phyloP scores from a whole-genome alignment of 495 filamentous ascomycete species.

The Clohesyomyces aquaticus region DNA sequence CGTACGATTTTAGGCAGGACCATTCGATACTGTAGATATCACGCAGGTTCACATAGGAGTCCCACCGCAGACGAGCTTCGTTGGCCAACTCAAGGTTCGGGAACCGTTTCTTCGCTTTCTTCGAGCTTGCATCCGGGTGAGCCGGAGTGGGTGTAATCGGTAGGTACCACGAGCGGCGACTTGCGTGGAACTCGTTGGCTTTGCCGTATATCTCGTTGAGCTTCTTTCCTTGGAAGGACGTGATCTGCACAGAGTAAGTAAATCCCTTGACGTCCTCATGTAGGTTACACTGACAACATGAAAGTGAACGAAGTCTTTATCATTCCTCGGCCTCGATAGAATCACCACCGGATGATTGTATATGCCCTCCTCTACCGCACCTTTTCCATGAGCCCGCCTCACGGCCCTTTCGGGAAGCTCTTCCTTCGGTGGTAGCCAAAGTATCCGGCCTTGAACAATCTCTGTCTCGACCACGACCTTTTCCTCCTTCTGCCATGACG shows the following conservation, averaged over 20 bases:
- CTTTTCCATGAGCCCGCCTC: conserved; percentile 35
- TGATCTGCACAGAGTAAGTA: conserved; percentile 30
- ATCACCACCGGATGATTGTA: conserved; percentile 38
- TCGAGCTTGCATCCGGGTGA: conserved; percentile 37
- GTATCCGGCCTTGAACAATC: conserved; percentile 31
- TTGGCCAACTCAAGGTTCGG: conserved; percentile 23
- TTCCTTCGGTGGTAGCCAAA: conserved; percentile 35
- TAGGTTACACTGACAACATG: conserved; percentile 27
- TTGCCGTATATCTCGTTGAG: conserved; percentile 39
- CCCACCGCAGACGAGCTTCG: conserved; percentile 30
- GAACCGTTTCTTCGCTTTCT: conserved; percentile 32
- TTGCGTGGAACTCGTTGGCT: conserved; percentile 35
- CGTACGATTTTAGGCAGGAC: conserved; percentile 20
- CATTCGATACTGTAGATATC: conserved; percentile 33
- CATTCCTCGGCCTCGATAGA: conserved; percentile 27
- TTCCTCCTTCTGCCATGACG: conserved; percentile 15
- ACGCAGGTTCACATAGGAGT: conserved; percentile 37
- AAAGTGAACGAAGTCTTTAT: conserved; percentile 29
- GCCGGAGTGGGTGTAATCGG: conserved; percentile 31
- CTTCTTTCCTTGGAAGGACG: conserved; percentile 38
- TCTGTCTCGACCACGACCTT: conserved; percentile 24
- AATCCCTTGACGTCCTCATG: not conserved
- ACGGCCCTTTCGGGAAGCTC: conserved; percentile 32
- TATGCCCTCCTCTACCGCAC: conserved; percentile 36
- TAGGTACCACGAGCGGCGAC: conserved; percentile 34